Conservation (phyloP, 1,139 yeast species). For the Geotrichum cucujoidarum region DNA sequence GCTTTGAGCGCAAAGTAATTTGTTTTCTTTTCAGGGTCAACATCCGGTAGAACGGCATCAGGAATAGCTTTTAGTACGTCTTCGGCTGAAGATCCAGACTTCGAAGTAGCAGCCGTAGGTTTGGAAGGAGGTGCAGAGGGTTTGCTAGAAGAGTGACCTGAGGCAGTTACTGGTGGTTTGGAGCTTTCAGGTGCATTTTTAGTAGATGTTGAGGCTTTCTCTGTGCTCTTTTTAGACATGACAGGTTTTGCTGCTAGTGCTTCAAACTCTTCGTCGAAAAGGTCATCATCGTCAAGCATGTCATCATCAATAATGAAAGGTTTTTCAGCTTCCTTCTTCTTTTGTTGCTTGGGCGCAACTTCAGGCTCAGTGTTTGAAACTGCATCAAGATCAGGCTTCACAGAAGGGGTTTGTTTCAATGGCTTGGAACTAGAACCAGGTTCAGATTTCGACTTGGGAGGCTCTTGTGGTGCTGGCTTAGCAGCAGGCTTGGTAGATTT, state of each 20-base stretch:
- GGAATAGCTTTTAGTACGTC: conserved; percentile 58
- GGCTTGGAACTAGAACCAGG: not conserved
- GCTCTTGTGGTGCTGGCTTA: not conserved
- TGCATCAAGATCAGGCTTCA: not conserved
- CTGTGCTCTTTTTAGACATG: conserved; percentile 21
- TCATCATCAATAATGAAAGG: not conserved
- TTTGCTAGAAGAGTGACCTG: conserved; percentile 17
- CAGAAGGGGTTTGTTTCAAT: not conserved
- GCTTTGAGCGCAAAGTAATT: conserved; percentile 46
- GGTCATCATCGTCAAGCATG: conserved; percentile 11
- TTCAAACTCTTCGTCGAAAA: conserved; percentile 19
- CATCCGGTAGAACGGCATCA: conserved; percentile 63
- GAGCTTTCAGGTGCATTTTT: conserved; percentile 3
- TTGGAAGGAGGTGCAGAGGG: conserved; percentile 19
- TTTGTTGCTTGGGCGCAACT: not conserved
- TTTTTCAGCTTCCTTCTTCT: not conserved
- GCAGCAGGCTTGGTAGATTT: not conserved
- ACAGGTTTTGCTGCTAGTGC: conserved; percentile 19
- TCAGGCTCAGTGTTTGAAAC: not conserved
- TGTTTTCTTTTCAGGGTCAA: conserved; percentile 48
- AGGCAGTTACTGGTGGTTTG: not conserved
- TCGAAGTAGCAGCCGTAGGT: not conserved
- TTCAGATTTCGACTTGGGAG: not conserved
- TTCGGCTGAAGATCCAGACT: conserved; percentile 40
- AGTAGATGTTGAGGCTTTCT: conserved; percentile 2